phyloP scores from a whole-genome alignment of 768 basidiomycete species.

The Tulasnella sp. region DNA sequence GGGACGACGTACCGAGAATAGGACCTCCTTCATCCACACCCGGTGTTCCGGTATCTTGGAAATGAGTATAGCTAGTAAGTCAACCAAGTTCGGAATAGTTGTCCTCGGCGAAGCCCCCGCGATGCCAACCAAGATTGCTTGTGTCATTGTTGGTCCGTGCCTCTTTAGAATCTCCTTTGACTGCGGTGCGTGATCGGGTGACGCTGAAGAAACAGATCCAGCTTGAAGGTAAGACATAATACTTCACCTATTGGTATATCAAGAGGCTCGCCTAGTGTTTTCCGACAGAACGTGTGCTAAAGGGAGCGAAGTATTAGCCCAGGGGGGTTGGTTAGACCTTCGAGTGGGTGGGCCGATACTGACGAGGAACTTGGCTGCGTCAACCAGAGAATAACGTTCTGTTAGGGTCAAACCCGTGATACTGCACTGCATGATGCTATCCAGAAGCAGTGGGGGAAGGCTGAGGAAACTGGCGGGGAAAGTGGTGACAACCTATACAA shows the following conservation, averaged over 20 bases:
- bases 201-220: constrained; percentile 25
- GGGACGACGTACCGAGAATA: constrained; percentile 45
- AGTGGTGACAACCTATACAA: constrained; percentile 40
- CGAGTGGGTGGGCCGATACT: constrained; percentile 25
- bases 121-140: constrained; percentile 66
- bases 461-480: constrained; percentile 50
- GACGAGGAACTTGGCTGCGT: constrained; percentile 76
- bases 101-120: constrained; percentile 79
- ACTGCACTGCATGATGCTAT: constrained; percentile 61
- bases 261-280: neutral
- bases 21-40: constrained; percentile 62
- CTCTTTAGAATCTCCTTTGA: constrained; percentile 36
- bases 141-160: constrained; percentile 59
- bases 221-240: neutral
- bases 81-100: constrained; percentile 72
- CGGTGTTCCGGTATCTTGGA: constrained; percentile 47
- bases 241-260: neutral
- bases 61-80: constrained; percentile 60
- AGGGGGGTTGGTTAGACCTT: neutral
- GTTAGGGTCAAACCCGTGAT: constrained; percentile 57
- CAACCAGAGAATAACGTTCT: constrained; percentile 76
- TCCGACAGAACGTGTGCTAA: constrained; percentile 1
- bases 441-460: constrained; percentile 52
- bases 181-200: constrained; percentile 48
- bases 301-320: neutral